Evolutionary conservation across 163 green algal genomes (phyloP).

Genomic region (Scenedesmus sp.): DNA sequence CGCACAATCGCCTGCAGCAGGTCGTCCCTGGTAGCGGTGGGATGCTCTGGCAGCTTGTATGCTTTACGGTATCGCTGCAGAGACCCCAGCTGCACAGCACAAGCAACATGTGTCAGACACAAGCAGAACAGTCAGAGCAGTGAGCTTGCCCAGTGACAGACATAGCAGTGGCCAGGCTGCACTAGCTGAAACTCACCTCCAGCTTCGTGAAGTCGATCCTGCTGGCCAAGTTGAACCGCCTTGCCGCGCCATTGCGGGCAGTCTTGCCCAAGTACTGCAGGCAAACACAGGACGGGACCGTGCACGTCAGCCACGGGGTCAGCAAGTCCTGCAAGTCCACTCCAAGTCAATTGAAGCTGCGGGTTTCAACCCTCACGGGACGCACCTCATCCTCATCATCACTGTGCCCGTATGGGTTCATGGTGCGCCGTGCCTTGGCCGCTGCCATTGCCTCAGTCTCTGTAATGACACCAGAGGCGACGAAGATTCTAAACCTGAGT

Average conservation of each 20-base stretch:
- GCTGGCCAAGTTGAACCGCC: neutral
- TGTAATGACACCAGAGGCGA: neutral
- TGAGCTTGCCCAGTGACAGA: neutral
- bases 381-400: slow-evolving; percentile 15
- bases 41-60: slow-evolving; percentile 48
- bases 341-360: neutral
- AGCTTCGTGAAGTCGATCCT: slow-evolving; percentile 50
- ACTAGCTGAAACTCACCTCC: neutral
- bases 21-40: slow-evolving; percentile 21
- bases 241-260: neutral
- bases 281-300: slow-evolving; percentile 15
- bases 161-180: neutral
- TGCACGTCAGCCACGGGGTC: neutral
- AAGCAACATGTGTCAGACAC: neutral
- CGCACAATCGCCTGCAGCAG: slow-evolving; percentile 27
- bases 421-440: slow-evolving; percentile 10
- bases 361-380: neutral
- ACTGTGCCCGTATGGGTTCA: slow-evolving; percentile 7
- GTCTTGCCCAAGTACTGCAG: slow-evolving; percentile 39
- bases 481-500: neutral
- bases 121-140: neutral
- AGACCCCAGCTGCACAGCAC: slow-evolving; percentile 16
- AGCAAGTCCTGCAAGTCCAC: neutral
- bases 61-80: slow-evolving; percentile 42
- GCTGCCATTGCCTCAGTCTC: neutral